phyloP scores from a whole-genome alignment of 495 filamentous ascomycete genomes.

The Immersiella caudata region DNA sequence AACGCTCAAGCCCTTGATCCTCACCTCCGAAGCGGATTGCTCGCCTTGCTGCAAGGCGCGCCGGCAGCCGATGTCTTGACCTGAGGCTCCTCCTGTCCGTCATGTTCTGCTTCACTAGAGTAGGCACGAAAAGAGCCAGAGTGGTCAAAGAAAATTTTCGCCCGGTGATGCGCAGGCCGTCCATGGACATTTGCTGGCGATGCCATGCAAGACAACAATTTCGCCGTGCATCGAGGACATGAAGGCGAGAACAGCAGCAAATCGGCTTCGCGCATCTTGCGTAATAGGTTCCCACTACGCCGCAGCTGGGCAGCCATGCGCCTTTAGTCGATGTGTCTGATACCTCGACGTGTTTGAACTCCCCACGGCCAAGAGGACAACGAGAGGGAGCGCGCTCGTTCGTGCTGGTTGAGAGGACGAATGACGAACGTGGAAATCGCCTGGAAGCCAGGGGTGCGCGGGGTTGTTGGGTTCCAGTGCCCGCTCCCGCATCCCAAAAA shows the following conservation, averaged over 20 bases:
- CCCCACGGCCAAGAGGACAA: neutral
- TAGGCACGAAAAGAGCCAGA: neutral
- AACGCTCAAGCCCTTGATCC: neutral
- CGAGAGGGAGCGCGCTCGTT: neutral
- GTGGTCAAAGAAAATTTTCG: constrained; percentile 3
- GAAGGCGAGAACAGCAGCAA: constrained; percentile 23
- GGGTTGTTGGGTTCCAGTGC: constrained; percentile 5
- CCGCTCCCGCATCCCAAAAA: constrained; percentile 6
- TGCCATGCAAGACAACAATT: constrained; percentile 23
- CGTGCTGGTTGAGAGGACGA: neutral
- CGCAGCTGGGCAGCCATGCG: constrained; percentile 42
- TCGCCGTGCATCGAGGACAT: constrained; percentile 20
- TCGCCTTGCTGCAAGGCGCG: neutral
- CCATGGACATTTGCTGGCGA: neutral
- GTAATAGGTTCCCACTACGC: constrained; percentile 29
- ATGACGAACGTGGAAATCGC: constrained; percentile 9
- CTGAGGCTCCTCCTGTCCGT: constrained; percentile 3
- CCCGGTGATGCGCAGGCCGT: neutral
- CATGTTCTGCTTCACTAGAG: neutral
- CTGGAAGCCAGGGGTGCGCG: constrained; percentile 2
- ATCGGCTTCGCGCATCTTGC: constrained; percentile 17
- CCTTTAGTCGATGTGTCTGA: constrained; percentile 27
- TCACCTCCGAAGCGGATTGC: constrained; percentile 3
- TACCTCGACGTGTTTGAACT: constrained; percentile 17
- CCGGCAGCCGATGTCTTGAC: neutral